Conservation (phyloP, 352 stramenopile genomes). For the Phytophthora litchii region DNA sequence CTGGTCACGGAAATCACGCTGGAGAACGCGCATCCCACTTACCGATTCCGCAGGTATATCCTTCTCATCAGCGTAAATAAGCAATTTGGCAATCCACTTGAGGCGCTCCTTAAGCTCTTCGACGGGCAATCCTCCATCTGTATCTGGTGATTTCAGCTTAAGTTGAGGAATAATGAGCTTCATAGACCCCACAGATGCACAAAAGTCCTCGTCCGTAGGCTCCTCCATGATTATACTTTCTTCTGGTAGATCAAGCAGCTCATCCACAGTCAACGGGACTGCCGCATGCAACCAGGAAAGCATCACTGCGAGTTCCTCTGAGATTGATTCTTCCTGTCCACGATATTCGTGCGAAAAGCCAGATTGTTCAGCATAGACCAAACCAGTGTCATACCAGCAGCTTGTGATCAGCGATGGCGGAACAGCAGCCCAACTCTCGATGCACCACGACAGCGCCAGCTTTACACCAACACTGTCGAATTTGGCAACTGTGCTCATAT, state of each 20-base stretch:
- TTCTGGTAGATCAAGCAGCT: conserved; percentile 34
- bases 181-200: conserved; percentile 13
- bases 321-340: conserved; percentile 18
- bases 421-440: conserved; percentile 28
- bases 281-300: conserved; percentile 26
- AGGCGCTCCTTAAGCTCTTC: conserved; percentile 35
- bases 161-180: conserved; percentile 5
- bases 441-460: conserved; percentile 34
- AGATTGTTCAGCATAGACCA: conserved; percentile 10
- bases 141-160: conserved; percentile 1
- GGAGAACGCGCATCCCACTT: conserved; percentile 34
- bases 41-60: conserved; percentile 23
- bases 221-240: conserved; percentile 36
- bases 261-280: conserved; percentile 26
- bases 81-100: conserved; percentile 38
- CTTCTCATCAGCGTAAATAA: conserved; percentile 36
- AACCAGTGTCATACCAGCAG: conserved; percentile 26
- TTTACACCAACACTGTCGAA: conserved; percentile 29
- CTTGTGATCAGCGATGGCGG: conserved; percentile 19
- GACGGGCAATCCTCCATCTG: conserved; percentile 11
- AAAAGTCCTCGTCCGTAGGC: conserved; percentile 37
- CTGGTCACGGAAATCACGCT: conserved; percentile 35
- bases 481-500: conserved; percentile 18
- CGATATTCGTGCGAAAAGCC: conserved; percentile 2
- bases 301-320: conserved; percentile 31